Evolutionary conservation across 768 basidiomycete species (phyloP).

Genomic region (Boletus vinaceobasis): DNA sequence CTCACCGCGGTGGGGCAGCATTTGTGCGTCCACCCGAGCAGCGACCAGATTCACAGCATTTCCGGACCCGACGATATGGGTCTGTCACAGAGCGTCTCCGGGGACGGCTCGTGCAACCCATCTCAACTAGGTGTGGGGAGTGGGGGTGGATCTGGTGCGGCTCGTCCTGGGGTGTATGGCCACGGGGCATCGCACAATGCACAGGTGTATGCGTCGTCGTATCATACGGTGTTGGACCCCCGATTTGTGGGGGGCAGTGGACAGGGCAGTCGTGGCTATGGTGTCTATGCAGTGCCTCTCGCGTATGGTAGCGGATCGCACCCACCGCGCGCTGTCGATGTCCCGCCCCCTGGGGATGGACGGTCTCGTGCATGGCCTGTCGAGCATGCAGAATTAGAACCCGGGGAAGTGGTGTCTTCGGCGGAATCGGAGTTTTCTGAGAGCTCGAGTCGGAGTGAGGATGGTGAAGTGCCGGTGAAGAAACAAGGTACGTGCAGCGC

Average conservation of each 20-base stretch:
- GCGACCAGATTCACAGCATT: slow-evolving; percentile 18
- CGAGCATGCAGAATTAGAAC: slow-evolving; percentile 6
- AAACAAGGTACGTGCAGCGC: slow-evolving; percentile 9
- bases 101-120: slow-evolving; percentile 12
- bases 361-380: not conserved
- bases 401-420: slow-evolving; percentile 26
- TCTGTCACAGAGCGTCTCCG: slow-evolving; percentile 9
- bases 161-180: slow-evolving; percentile 5
- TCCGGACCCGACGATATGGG: slow-evolving; percentile 18
- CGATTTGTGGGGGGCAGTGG: not conserved
- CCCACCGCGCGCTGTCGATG: not conserved
- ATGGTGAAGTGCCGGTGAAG: not conserved
- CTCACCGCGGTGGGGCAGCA: not conserved
- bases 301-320: not conserved
- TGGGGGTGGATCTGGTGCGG: slow-evolving; percentile 15
- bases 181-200: not conserved
- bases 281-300: not conserved
- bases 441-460: slow-evolving; percentile 22
- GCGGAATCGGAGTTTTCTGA: slow-evolving; percentile 24
- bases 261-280: not conserved
- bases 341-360: not conserved
- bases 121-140: slow-evolving; percentile 16
- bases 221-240: slow-evolving; percentile 15
- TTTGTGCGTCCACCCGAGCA: not conserved
- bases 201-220: slow-evolving; percentile 7